Evolutionary conservation across 495 filamentous ascomycete genomes (phyloP).

Genomic region (Trichocladium uniseriatum): DNA sequence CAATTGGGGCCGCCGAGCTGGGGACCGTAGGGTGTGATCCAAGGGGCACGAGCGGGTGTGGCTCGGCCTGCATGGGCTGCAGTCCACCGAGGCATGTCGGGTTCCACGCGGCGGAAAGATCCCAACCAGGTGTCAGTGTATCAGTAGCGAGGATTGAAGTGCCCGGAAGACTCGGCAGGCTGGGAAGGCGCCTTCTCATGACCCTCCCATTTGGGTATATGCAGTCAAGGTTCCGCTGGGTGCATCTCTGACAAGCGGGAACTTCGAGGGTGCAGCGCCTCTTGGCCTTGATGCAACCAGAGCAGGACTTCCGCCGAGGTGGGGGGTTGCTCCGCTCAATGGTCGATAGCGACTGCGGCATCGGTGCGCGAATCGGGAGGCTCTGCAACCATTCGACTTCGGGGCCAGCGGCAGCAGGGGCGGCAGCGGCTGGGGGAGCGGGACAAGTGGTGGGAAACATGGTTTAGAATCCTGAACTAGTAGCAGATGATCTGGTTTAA

Average conservation of each 20-base stretch:
- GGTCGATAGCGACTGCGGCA: constrained; percentile 25
- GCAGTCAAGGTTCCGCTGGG: constrained; percentile 34
- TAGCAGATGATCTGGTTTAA: not conserved
- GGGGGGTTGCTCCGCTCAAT: constrained; percentile 30
- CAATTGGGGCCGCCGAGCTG: not conserved
- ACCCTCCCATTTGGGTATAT: constrained; percentile 28
- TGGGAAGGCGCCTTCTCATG: not conserved
- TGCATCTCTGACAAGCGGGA: constrained; percentile 42
- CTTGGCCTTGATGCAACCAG: constrained; percentile 45
- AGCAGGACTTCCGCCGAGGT: constrained; percentile 42
- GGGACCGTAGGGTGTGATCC: not conserved
- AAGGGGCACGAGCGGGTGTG: not conserved
- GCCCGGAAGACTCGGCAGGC: not conserved
- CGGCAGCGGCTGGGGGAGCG: no score
- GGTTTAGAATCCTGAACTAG: not conserved
- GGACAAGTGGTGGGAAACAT: not conserved
- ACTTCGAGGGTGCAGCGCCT: constrained; percentile 42
- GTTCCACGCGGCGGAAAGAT: not conserved
- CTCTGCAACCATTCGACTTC: constrained; percentile 22
- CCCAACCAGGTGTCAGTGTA: not conserved
- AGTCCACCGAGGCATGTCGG: not conserved
- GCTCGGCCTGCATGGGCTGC: not conserved
- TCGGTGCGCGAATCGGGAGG: constrained; percentile 12
- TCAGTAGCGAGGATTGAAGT: not conserved
- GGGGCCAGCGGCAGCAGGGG: no score